Evolutionary conservation across 225 moss, liverwort and hornwort species (phyloP), one percentile per base, ranked within the genome.

Genomic region (Thuidium tamariscinum): DNA sequence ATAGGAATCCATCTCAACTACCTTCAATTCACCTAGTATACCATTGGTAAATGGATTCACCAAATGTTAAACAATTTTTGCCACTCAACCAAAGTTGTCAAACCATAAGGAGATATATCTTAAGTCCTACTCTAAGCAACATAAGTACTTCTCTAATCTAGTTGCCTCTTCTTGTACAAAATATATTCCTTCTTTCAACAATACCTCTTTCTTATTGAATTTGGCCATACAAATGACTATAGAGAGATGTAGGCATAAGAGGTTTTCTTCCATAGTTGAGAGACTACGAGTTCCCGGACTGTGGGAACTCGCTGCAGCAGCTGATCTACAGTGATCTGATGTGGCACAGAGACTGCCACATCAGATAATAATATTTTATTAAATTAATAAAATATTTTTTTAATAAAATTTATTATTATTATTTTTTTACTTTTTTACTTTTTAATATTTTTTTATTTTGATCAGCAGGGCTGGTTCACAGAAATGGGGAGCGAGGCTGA

Each of bases 11-110:
- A 42, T 70, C 7, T 5, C 27, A 70, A 27, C 9, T 7, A 41
- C 25, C 70, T 1, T 26, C n/a, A n/a, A n/a, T n/a, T 1, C 26
- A 41, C 8, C 1, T 0, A 1, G 0, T 9, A 42, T 16, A 44
- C 44, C 3, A 71, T 42, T 70, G 22, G 2, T 69, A 69, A 25
- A 41, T 23, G 7, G 14, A 69, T 37, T 26, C 5, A 9, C 8
- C 42, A 16, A 42, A 27, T 42, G 3, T 42, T 26, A 1, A 5
- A 70, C 26, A 70, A 42, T 70, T 70, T 70, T 4, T 42, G 14
- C 27, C 2, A 70, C 3, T 26, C 26, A 16, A 42, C 2, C 4
- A 27, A 42, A 70, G 7, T 42, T 27, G 23, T 2, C 25, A 4
- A 67, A 69, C 14, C 2, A 42, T 16, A 16, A 26, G n/a, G n/a